These are phyloP conservation scores for Exophiala sp. DNA, from an alignment of 2,329 filamentous ascomycete genomes.

Conservation along the genomic window DNA sequence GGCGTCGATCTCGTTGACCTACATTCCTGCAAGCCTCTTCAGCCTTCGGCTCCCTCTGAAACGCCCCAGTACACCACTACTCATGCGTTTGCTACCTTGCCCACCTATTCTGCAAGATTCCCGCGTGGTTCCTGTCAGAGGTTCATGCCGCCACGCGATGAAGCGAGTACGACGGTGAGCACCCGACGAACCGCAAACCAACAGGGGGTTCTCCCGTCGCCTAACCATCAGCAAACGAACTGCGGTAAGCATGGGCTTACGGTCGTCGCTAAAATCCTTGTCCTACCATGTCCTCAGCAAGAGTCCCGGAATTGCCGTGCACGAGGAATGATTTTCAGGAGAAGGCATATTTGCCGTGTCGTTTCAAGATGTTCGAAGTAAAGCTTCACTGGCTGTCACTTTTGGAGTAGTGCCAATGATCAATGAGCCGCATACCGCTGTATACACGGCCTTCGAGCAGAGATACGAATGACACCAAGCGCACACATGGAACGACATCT, in stretches of 20 bases:
- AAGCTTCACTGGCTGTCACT: neutral
- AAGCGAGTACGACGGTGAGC: neutral
- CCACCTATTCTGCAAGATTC: neutral
- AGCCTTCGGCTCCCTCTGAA: neutral
- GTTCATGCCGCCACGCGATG: conserved; percentile 21
- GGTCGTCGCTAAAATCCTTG: neutral
- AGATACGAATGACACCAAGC: neutral
- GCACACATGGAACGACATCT: neutral
- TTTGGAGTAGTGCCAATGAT: too few relatives aligned
- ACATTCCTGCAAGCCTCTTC: neutral
- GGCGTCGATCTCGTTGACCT: neutral
- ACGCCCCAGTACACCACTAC: neutral
- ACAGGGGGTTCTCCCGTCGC: neutral
- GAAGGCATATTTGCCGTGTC: neutral
- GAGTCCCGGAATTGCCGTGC: neutral
- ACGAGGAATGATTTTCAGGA: neutral
- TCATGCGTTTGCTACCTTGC: conserved; percentile 2
- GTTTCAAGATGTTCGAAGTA: neutral
- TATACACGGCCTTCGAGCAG: too few relatives aligned
- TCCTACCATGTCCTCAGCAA: conserved; percentile 8
- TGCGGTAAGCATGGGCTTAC: conserved; percentile 8
- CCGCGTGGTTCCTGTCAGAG: conserved; percentile 7
- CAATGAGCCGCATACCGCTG: too few relatives aligned
- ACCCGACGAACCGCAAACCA: conserved; percentile 12
- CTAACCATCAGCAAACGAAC: neutral